Evolutionary conservation across 2,329 filamentous ascomycete species (phyloP), one percentile per base, ranked within the genome.

Genomic region (Xylaria sp.): DNA sequence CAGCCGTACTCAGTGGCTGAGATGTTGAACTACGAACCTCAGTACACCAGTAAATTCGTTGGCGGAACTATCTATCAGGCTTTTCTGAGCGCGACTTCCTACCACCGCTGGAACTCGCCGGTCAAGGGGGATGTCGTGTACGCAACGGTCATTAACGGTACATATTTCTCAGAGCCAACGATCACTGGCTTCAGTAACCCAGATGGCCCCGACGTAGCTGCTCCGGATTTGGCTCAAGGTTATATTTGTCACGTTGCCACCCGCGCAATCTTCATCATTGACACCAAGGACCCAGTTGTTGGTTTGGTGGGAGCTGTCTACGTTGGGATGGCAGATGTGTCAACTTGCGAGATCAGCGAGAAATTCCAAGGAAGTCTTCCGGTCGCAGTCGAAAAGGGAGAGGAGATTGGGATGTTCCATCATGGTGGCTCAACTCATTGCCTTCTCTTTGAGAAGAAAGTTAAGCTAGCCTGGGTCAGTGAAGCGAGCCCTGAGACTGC

Each of bases 301-400:
- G 91, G 91, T 0, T 78, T 92, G 32, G 84, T 93, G 81, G 87
- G 83, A 0, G 90, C 92, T 70, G 80, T 93, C 18, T 88, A 85
- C 0, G 84, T 93, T 2, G 91, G 91, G 0, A 93, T 93, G 91
- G 88, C 87, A 28, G 91, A 93, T 77, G 90, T 93, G 13, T 90
- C 87, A 55, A 88, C 89, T 0, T 92, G 90, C 72, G 89, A 93
- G 56, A 88, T 91, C 43, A 89, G 85, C 0, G 88, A 91, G 12
- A 84, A 84, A 18, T 67, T 65, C 18, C 48, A 46, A 50, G 32
- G 50, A 53, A 39, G n/a, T 30, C 43, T 55, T 41, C 34, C 32
- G 8, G 41, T 41, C 5, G n/a, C 61, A 13, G 56, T 68, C 2
- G 60, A 50, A 18, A 68, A 68, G 28, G 68, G 70, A 10, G 62